Conservation (phyloP, 257 asterid genomes). For the Penstemon newberryi region DNA sequence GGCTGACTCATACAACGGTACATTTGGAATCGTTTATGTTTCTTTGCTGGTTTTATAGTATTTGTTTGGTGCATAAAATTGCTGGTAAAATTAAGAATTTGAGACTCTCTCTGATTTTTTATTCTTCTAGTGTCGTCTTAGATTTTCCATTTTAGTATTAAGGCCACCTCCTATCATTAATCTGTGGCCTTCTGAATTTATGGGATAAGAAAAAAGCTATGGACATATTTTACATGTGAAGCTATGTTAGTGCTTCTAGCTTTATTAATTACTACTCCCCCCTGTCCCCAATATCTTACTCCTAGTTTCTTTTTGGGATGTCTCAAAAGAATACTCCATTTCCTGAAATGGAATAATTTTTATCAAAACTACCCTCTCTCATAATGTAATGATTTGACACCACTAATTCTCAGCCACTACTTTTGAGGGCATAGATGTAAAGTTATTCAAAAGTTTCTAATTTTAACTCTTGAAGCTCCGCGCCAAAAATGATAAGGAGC, state of each 20-base stretch:
- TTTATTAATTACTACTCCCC: background rate
- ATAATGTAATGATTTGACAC: too few species aligned
- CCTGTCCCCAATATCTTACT: too few species aligned
- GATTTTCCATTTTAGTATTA: background rate
- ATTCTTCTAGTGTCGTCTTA: constrained; percentile 18
- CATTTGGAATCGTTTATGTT: constrained; percentile 22
- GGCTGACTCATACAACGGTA: constrained; percentile 74
- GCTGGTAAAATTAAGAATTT: constrained; percentile 7
- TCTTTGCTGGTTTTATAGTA: constrained; percentile 15
- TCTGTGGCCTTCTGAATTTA: constrained; percentile 14
- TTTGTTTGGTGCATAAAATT: constrained; percentile 19
- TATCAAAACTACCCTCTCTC: too few species aligned
- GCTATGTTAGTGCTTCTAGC: constrained; percentile 10
- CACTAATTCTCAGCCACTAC: too few species aligned
- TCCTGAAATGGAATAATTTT: too few species aligned
- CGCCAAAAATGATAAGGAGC: too few species aligned
- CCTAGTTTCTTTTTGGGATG: too few species aligned
- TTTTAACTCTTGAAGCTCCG: too few species aligned
- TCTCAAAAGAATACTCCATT: too few species aligned
- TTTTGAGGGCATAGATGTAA: too few species aligned
- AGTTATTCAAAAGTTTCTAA: too few species aligned
- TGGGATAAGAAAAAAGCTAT: constrained; percentile 13
- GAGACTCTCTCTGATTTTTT: constrained; percentile 17
- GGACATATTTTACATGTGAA: constrained; percentile 25
- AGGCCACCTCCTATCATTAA: background rate